Conservation (phyloP, 805 yeast genomes). For the Candida silvatica region DNA sequence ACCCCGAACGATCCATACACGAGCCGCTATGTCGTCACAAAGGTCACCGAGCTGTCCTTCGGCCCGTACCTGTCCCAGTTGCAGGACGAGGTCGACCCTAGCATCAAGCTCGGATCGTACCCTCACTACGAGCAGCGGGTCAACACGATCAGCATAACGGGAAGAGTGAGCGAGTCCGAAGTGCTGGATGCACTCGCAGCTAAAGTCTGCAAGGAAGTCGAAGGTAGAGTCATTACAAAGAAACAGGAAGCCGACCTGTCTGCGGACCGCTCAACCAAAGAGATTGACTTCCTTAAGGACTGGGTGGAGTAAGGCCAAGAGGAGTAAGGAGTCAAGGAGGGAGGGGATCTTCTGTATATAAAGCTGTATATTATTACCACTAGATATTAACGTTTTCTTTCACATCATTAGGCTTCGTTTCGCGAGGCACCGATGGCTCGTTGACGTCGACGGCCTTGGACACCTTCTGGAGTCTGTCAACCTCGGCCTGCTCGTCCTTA, state of each 20-base stretch:
- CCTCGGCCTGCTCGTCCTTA: conserved; percentile 4
- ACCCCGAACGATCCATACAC: conserved; percentile 25
- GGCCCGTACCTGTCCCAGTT: conserved; percentile 47
- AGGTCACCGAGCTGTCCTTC: conserved; percentile 51
- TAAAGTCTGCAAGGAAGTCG: conserved; percentile 25
- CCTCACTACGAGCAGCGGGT: conserved; percentile 63
- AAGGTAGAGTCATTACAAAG: conserved; percentile 47
- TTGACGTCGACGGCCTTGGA: neutral
- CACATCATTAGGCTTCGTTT: neutral
- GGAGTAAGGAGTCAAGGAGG: no score
- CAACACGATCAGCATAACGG: conserved; percentile 70
- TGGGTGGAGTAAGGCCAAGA: neutral
- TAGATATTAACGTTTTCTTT: neutral
- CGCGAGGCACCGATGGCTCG: no score
- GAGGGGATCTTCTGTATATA: no score
- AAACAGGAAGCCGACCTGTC: conserved; percentile 40
- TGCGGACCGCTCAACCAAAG: conserved; percentile 3
- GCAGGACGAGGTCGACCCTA: conserved; percentile 28
- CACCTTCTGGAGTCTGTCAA: neutral
- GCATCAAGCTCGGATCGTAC: conserved; percentile 72
- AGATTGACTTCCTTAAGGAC: neutral
- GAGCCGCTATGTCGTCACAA: conserved; percentile 56
- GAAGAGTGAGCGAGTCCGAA: conserved; percentile 32
- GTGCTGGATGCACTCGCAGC: conserved; percentile 33
- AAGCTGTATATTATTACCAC: no score